These are phyloP conservation scores for Leishmania lainsoni DNA, from an alignment of 208 protist species.

Conservation along the genomic window DNA sequence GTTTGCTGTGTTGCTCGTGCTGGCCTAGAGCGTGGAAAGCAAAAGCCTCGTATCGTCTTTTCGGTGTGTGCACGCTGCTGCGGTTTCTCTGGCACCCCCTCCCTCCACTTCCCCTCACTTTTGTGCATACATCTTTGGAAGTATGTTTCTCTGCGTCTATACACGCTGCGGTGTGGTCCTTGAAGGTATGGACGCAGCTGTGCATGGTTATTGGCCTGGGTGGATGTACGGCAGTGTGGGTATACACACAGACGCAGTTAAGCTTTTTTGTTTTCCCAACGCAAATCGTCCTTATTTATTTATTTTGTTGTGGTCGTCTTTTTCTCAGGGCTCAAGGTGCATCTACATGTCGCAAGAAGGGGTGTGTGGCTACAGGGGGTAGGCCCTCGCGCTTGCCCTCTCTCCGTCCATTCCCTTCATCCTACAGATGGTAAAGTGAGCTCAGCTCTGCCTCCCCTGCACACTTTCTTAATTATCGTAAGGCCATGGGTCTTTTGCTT, in stretches of 20 bases:
- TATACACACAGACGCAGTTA: not conserved
- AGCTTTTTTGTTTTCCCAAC: not conserved
- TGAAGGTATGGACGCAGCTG: not conserved
- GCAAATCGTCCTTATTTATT: not conserved
- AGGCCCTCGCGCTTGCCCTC: not conserved
- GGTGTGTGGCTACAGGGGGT: not conserved
- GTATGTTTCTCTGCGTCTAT: not conserved
- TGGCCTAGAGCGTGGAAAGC: not conserved
- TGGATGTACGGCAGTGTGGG: not conserved
- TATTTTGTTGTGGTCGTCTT: not conserved
- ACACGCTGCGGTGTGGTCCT: too few species aligned
- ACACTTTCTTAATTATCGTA: not conserved
- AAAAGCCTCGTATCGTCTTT: not conserved
- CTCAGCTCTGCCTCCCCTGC: too few species aligned
- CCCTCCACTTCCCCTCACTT: not conserved
- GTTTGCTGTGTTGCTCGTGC: not conserved
- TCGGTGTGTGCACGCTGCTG: not conserved
- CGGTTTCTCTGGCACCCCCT: not conserved
- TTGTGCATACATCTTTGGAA: not conserved
- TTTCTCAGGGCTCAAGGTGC: not conserved
- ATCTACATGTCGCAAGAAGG: not conserved
- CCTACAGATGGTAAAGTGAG: too few species aligned
- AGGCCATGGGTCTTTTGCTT: not conserved
- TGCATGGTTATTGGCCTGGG: not conserved
- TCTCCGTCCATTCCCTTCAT: not conserved